Evolutionary conservation across 352 stramenopile genomes (phyloP).

Genomic region (Phytophthora agathidicida): DNA sequence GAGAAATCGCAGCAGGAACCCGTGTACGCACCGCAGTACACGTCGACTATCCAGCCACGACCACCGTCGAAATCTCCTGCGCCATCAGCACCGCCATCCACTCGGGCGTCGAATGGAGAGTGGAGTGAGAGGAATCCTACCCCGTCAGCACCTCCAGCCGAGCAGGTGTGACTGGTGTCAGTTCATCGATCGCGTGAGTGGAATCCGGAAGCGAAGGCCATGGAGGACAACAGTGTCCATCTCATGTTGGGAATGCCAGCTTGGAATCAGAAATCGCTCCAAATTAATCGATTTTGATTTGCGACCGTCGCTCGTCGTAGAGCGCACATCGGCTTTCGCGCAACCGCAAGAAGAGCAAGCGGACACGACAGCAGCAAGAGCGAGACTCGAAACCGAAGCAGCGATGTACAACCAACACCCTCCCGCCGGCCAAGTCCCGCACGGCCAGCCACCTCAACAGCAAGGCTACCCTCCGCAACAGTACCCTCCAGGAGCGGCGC

Average conservation of each 20-base stretch:
- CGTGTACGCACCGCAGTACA: too few species aligned
- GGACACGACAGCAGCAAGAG: constrained; percentile 4
- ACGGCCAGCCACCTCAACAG: constrained; percentile 32
- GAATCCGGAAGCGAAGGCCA: too few species aligned
- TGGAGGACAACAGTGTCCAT: background rate
- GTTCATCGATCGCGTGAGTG: too few species aligned
- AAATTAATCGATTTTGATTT: constrained; percentile 33
- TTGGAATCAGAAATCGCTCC: constrained; percentile 21
- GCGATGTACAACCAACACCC: constrained; percentile 28
- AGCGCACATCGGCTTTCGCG: constrained; percentile 11
- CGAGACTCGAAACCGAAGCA: background rate
- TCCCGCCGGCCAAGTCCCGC: constrained; percentile 15
- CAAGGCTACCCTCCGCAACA: constrained; percentile 35
- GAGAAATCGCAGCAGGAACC: too few species aligned
- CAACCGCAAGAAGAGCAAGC: constrained; percentile 17
- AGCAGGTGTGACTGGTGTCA: background rate
- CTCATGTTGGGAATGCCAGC: too few species aligned
- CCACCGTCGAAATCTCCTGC: background rate
- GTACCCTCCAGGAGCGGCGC: constrained; percentile 26
- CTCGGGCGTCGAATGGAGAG: background rate
- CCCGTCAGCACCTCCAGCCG: constrained; percentile 4
- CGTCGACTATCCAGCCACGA: too few species aligned
- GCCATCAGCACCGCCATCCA: constrained; percentile 1
- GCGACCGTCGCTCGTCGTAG: constrained; percentile 10
- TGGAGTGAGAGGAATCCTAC: background rate